Evolutionary conservation across 1,139 yeast genomes (phyloP), one percentile per base, ranked within the genome.

Genomic region (Yamadazyma sp.): DNA sequence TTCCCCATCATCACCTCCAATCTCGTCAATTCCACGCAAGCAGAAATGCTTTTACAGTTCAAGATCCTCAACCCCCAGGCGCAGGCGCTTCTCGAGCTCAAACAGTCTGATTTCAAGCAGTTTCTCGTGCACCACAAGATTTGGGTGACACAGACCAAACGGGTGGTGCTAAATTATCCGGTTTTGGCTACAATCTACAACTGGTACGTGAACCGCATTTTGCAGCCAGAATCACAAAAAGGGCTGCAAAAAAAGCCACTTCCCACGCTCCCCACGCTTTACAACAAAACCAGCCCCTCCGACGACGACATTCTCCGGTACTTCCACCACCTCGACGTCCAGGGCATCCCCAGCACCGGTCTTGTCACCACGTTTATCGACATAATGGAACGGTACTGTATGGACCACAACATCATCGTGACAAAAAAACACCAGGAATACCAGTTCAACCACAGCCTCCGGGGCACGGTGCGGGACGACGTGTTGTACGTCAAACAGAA

Each of bases 361-460:
- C 52, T 69, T 4, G 42, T 56, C 39, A 61, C 67, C 3, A 50
- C 68, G 1, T 71, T 67, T 41, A 67, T 58, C 35, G 74, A 71
- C 42, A 72, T 70, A 12, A 64, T 71, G 3, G 47, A 45, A 26
- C 48, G 59, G 1, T 55, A 47, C 41, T 70, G 77, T 46, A 34
- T 53, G 11, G 43, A 50, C 6, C 46, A 59, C 21, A 53, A 56
- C 14, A 59, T 67, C 9, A 38, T 56, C 3, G 51, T 67, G 4
- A 51, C 53, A n/a, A 47, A 48, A 16, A 40, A 40, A 10, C 27
- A 37, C 3, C 37, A 31, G 11, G 37, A 36, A 11, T 39, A 35
- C 33, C 30, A 33, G 33, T 37, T 41, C 22, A 34, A 27, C 16
- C 20, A 30, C 20, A 34, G 24, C 22, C 7, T 35, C 7, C 26